A percentile compares a stretch with the other conserved stretches of the same genome.
Evolutionary conservation across 164 flowering plant species (phyloP).

Genomic region (Tetracentron sinense): DNA sequence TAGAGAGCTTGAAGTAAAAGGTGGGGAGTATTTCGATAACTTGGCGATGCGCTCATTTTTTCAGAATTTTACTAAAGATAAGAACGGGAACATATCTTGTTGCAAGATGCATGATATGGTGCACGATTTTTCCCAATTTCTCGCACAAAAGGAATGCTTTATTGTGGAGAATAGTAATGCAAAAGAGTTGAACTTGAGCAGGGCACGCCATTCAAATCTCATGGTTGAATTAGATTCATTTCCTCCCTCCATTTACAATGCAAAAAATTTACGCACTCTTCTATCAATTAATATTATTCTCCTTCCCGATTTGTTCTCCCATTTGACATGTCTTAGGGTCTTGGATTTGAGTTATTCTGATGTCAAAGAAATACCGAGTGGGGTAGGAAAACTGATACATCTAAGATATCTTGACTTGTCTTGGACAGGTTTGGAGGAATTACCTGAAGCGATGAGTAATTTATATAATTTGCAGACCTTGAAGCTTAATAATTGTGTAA

Average conservation of each 20-base stretch:
- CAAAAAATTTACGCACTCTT: not conserved
- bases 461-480: slow-evolving; percentile 2
- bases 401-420: not conserved
- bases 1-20: not conserved
- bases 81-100: not conserved
- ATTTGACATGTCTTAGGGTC: not conserved
- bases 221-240: not conserved
- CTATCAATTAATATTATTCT: not conserved
- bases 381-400: slow-evolving; percentile 5
- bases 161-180: not conserved
- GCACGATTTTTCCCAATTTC: not conserved
- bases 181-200: not conserved
- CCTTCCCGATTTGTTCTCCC: not conserved
- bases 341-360: not conserved
- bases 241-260: not conserved
- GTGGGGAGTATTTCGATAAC: not conserved
- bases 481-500: not conserved
- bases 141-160: not conserved
- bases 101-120: not conserved
- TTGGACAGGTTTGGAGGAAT: not conserved
- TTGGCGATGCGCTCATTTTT: slow-evolving; percentile 1
- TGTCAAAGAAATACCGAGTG: not conserved
- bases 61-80: not conserved
- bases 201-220: not conserved
- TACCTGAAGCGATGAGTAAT: not conserved